phyloP scores from a whole-genome alignment of 768 basidiomycete genomes.

The Chalciporus piperatus region DNA sequence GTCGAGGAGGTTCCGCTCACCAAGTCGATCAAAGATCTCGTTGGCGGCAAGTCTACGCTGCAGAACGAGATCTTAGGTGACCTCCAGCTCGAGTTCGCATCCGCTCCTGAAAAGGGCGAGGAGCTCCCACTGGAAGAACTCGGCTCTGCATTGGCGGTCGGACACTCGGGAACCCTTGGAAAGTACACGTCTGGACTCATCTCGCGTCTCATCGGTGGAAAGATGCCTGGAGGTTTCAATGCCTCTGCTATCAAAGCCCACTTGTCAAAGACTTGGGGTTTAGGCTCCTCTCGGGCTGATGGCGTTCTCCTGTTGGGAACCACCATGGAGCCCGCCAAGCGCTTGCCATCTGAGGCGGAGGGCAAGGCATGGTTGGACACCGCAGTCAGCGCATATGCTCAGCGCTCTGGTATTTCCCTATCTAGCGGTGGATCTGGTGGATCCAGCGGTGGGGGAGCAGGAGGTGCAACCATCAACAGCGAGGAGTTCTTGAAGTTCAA shows the following conservation, averaged over 20 bases:
- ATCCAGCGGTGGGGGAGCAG: constrained; percentile 54
- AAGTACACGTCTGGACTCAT: constrained; percentile 91
- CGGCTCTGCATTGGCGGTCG: constrained; percentile 76
- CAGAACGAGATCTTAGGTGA: constrained; percentile 99
- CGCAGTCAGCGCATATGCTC: constrained; percentile 81
- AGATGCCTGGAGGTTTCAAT: constrained; percentile 99
- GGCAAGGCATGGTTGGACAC: constrained; percentile 92
- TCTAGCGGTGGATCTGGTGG: constrained; percentile 64
- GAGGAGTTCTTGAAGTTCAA: constrained; percentile 98
- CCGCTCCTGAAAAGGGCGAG: constrained; percentile 97
- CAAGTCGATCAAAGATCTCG: constrained; percentile 98
- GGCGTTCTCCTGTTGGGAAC: constrained; percentile 87
- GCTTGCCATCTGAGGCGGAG: constrained; percentile 85
- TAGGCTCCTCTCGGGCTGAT: constrained; percentile 88
- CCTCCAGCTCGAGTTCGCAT: constrained; percentile 89
- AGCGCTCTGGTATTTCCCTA: constrained; percentile 84
- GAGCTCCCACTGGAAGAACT: constrained; percentile 96
- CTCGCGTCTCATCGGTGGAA: constrained; percentile 87
- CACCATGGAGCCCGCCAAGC: constrained; percentile 92
- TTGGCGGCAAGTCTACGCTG: constrained; percentile 96
- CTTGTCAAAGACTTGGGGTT: constrained; percentile 90
- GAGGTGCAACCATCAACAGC: constrained; percentile 93
- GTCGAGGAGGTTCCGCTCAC: constrained; percentile 83
- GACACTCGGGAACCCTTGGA: constrained; percentile 83
- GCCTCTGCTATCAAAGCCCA: constrained; percentile 85